phyloP scores from a whole-genome alignment of 768 basidiomycete species.

The Kwoniella pini region DNA sequence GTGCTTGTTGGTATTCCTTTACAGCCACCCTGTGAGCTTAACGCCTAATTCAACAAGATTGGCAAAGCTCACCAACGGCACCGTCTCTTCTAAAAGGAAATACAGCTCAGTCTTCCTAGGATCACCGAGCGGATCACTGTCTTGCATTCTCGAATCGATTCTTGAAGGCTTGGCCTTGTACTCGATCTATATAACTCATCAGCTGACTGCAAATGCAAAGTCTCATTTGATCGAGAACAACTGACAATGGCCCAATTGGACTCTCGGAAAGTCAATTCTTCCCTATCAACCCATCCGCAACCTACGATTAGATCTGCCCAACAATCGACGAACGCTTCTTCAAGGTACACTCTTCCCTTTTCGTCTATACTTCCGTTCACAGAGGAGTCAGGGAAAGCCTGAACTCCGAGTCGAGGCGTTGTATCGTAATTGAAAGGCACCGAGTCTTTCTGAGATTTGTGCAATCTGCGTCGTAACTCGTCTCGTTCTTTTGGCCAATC shows the following conservation, averaged over 20 bases:
- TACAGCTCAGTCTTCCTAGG: slow-evolving; percentile 72
- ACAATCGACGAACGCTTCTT: slow-evolving; percentile 86
- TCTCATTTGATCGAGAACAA: slow-evolving; percentile 30
- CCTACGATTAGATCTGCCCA: slow-evolving; percentile 56
- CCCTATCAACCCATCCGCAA: slow-evolving; percentile 78
- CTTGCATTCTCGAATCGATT: slow-evolving; percentile 26
- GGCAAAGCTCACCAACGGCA: slow-evolving; percentile 63
- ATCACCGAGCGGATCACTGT: slow-evolving; percentile 57
- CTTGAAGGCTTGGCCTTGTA: slow-evolving; percentile 70
- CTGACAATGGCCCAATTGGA: slow-evolving; percentile 90
- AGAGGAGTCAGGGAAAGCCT: slow-evolving; percentile 58
- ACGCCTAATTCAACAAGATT: slow-evolving; percentile 17
- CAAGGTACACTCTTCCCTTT: slow-evolving; percentile 58
- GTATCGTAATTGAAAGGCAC: slow-evolving; percentile 93
- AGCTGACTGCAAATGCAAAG: no score
- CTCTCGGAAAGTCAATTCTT: slow-evolving; percentile 75
- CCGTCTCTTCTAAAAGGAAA: slow-evolving; percentile 89
- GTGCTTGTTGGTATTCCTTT: slow-evolving; percentile 47
- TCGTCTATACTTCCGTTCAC: slow-evolving; percentile 18
- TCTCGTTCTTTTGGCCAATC: slow-evolving; percentile 74
- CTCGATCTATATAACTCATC: slow-evolving; percentile 79
- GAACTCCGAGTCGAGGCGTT: slow-evolving; percentile 71
- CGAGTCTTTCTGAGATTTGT: slow-evolving; percentile 75
- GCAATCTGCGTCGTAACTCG: slow-evolving; percentile 73
- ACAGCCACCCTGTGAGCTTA: background rate